Evolutionary conservation across 2,329 filamentous ascomycete genomes (phyloP), one percentile per base, ranked within the genome.

Genomic region (Thelonectria rubi): DNA sequence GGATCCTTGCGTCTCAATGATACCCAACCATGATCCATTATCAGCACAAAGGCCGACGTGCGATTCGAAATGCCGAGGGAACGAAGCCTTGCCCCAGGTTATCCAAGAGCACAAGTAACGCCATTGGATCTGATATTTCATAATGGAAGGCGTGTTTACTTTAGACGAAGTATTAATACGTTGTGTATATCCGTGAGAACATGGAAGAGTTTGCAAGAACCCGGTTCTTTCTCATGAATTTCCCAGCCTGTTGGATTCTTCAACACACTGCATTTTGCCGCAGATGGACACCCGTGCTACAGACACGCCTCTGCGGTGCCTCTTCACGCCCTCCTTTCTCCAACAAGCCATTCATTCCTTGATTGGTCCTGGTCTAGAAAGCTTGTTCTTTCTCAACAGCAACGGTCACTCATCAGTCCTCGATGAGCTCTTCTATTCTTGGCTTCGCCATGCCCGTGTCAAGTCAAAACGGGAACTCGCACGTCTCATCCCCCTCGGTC

Each of bases 1-100:
- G 34, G 15, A 60, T 60, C 58, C 58, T 39, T 55, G 52, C 52
- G 45, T 40, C 32, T 24, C 40, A 50, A 60, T 60, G 58, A 39
- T 52, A 55, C 58, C 58, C 52, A 60, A 52, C 42, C 26, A 30
- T 30, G 26, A 43, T 34, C 9, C 37, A 17, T 47, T 37, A 3
- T 47, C 14, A 51, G 47, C 46, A 37, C 53, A 30, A 8, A 20
- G 4, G 40, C n/a, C 26, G 24, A 17, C 15, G 43, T 37, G 20
- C 39, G 55, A 40, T 55, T 55, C 55, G 42, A 24, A 32, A 45
- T 24, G 12, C 42, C 21, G 42, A 46, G 26, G 10, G 26, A 30
- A 30, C 26, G 26, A 30, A 30, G 26, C 26, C 26, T 30, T 30
- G 4, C 26, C 26, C 26, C 26, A 30, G 26, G 26, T 30, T 30